Evolutionary conservation across 352 stramenopile species (phyloP).

Genomic region (Elongisporangium anandrum): DNA sequence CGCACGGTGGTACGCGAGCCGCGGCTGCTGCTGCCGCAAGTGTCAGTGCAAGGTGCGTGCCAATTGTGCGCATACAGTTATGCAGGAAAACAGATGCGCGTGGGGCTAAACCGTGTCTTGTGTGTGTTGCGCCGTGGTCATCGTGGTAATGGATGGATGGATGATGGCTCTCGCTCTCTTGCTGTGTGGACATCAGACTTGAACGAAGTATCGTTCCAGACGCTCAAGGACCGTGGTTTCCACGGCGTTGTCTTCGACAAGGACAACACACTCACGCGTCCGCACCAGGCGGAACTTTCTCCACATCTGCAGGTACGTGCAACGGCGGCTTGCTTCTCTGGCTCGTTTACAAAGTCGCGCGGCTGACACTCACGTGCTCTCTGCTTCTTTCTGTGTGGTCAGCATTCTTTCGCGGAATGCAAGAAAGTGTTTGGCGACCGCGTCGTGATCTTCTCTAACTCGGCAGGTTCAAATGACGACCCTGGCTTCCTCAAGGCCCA

Average conservation of each 20-base stretch:
- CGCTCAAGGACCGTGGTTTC: constrained; percentile 81
- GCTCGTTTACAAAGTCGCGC: not conserved
- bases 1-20: constrained; percentile 63
- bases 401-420: constrained; percentile 66
- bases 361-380: constrained; percentile 12
- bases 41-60: constrained; percentile 65
- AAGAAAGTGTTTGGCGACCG: constrained; percentile 87
- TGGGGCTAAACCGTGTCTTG: not conserved
- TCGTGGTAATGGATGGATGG: not conserved
- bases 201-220: constrained; percentile 79
- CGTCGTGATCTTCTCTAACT: constrained; percentile 96
- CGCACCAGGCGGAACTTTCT: constrained; percentile 85
- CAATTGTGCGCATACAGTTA: not conserved
- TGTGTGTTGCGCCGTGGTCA: not conserved
- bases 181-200: constrained; percentile 36
- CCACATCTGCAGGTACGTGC: constrained; percentile 48
- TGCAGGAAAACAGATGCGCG: not conserved
- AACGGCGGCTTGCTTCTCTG: not conserved
- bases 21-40: constrained; percentile 74
- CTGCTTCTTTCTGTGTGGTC: constrained; percentile 2
- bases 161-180: not conserved
- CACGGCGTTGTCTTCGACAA: constrained; percentile 96
- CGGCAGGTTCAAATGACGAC: constrained; percentile 92
- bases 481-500: constrained; percentile 69
- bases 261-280: constrained; percentile 95